Conservation (phyloP, 352 stramenopile species). For the Pythium dissimile region DNA sequence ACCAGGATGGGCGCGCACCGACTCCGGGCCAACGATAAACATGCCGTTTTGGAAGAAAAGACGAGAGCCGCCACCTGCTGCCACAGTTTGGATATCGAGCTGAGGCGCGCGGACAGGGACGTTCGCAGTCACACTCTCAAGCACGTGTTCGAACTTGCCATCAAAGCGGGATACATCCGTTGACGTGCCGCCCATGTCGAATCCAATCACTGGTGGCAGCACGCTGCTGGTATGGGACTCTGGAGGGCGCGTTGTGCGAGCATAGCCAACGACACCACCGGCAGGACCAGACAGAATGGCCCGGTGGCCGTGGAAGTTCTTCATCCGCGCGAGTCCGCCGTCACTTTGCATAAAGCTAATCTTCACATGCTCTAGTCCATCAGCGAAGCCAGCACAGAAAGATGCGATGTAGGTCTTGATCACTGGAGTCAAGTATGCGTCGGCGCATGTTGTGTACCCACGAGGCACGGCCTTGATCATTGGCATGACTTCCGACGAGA, state of each 20-base stretch:
- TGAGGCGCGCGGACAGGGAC: slow-evolving; percentile 97
- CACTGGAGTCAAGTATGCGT: slow-evolving; percentile 98
- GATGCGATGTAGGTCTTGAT: slow-evolving; percentile 96
- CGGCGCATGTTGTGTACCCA: slow-evolving; percentile 95
- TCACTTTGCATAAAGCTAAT: slow-evolving; percentile 99
- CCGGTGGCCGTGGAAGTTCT: slow-evolving; percentile 90
- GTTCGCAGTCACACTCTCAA: slow-evolving; percentile 97
- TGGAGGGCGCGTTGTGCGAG: slow-evolving; percentile 85
- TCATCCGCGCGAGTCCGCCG: slow-evolving; percentile 95
- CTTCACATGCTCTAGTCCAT: slow-evolving; percentile 83
- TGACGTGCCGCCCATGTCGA: slow-evolving; percentile 99
- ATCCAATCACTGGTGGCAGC: slow-evolving; percentile 90
- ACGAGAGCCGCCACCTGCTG: slow-evolving; percentile 94
- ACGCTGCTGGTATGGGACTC: slow-evolving; percentile 17
- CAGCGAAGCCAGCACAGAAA: slow-evolving; percentile 97
- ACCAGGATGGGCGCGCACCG: slow-evolving; percentile 94
- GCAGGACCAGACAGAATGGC: slow-evolving; percentile 94
- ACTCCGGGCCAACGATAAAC: slow-evolving; percentile 98
- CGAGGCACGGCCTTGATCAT: slow-evolving; percentile 98
- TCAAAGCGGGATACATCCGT: slow-evolving; percentile 98
- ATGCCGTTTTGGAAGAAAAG: slow-evolving; percentile 97
- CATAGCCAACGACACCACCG: slow-evolving; percentile 96
- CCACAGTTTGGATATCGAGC: slow-evolving; percentile 99
- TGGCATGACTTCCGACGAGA: slow-evolving; percentile 93
- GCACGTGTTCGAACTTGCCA: slow-evolving; percentile 96